Percentiles rank a stretch among this genome's conserved stretches.
Evolutionary conservation across 495 filamentous ascomycete genomes (phyloP).

Genomic region (Trypethelium eluteriae): DNA sequence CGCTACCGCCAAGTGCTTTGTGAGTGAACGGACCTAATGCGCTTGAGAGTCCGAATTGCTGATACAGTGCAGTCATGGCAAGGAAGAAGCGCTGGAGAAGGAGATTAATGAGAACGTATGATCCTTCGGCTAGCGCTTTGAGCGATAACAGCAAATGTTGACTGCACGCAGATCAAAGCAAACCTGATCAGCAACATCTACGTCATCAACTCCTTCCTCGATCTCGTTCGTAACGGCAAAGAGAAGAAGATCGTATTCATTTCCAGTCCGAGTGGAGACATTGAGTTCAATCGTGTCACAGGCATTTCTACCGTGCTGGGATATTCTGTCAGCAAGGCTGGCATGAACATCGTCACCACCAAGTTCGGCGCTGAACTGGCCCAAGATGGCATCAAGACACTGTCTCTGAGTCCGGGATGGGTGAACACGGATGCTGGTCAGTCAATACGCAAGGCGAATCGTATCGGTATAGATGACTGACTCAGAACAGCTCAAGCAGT

Average conservation of each 20-base stretch:
- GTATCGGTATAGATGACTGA: conserved; percentile 14
- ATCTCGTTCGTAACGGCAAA: conserved; percentile 22
- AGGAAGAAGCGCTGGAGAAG: conserved; percentile 16
- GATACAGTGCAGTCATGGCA: conserved; percentile 12
- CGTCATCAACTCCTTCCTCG: conserved; percentile 23
- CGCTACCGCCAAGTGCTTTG: conserved; percentile 19
- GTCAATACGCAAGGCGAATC: conserved; percentile 19
- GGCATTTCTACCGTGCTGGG: conserved; percentile 18
- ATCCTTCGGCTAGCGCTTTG: conserved; percentile 7
- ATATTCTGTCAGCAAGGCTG: conserved; percentile 23
- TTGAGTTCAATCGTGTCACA: conserved; percentile 20
- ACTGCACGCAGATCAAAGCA: conserved; percentile 18
- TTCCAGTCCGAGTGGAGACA: conserved; percentile 14
- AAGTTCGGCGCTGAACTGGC: conserved; percentile 21
- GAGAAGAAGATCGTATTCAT: conserved; percentile 24
- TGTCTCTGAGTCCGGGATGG: conserved; percentile 23
- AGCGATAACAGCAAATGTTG: conserved; percentile 14
- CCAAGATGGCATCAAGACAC: conserved; percentile 22
- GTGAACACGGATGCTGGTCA: conserved; percentile 23
- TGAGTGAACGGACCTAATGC: conserved; percentile 12
- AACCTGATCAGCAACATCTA: conserved; percentile 21
- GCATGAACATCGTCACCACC: conserved; percentile 19
- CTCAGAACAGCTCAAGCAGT: conserved; percentile 18
- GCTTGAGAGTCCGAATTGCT: conserved; percentile 14
- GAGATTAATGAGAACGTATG: conserved; percentile 21